These are phyloP conservation scores for Calonectria fujianensis DNA, from an alignment of 2,329 filamentous ascomycete species.

Conservation along the genomic window DNA sequence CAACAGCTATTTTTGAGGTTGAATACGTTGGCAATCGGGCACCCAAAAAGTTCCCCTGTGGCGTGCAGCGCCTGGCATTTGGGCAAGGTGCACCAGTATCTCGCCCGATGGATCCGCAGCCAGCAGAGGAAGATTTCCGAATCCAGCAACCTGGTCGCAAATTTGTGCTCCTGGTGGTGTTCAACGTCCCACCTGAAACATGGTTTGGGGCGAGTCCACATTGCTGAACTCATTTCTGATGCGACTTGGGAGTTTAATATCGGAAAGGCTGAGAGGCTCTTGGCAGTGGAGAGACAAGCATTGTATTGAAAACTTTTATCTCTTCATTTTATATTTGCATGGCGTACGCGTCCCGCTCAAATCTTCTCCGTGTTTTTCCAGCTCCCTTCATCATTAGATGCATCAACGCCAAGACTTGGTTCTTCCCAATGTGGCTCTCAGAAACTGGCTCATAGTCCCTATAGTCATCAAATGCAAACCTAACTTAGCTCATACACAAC, in stretches of 20 bases:
- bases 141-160: too few species aligned
- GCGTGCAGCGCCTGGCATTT: background rate
- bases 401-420: too few species aligned
- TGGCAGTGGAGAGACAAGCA: background rate
- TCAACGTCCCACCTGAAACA: background rate
- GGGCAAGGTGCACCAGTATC: background rate
- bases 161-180: background rate
- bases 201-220: background rate
- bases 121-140: background rate
- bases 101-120: background rate
- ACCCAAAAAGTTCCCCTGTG: background rate
- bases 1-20: background rate
- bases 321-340: too few species aligned
- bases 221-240: background rate
- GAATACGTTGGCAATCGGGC: background rate
- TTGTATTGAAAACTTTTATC: too few species aligned
- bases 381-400: too few species aligned
- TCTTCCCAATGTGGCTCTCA: too few species aligned
- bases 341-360: too few species aligned
- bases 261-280: background rate
- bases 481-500: background rate
- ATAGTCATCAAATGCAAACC: background rate
- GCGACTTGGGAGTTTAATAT: background rate
- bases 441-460: background rate
- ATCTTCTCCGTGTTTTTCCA: too few species aligned